Conservation (phyloP, 208 protist species). For the Trypanosomatidae sp. region DNA sequence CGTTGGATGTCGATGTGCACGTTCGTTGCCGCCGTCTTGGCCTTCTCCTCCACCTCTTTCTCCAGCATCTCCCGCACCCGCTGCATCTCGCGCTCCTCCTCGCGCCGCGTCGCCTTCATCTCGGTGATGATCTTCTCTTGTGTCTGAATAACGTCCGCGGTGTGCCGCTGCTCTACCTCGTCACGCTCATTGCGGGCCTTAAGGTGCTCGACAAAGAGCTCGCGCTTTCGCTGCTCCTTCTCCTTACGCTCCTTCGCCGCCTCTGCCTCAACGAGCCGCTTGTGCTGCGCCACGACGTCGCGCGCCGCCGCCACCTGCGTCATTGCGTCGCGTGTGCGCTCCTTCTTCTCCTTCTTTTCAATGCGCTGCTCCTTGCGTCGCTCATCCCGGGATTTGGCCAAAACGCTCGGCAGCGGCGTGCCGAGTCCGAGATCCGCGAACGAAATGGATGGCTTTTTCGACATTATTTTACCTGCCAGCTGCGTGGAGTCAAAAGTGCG, state of each 20-base stretch:
- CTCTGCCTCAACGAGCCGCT: conserved; percentile 51
- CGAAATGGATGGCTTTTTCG: conserved; percentile 52
- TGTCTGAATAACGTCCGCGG: conserved; percentile 23
- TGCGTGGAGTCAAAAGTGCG: neutral
- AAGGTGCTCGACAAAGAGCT: conserved; percentile 61
- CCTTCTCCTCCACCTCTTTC: conserved; percentile 37
- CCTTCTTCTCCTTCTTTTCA: conserved; percentile 75
- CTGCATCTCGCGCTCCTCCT: conserved; percentile 26
- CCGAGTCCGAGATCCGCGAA: conserved; percentile 83
- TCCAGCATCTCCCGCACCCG: conserved; percentile 27
- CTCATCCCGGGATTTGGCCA: conserved; percentile 60
- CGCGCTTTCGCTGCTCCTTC: conserved; percentile 64
- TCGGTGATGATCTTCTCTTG: conserved; percentile 56
- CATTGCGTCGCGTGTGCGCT: conserved; percentile 58
- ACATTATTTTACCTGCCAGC: conserved; percentile 22
- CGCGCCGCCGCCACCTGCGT: conserved; percentile 48
- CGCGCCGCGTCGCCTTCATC: conserved; percentile 16
- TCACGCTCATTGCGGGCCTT: conserved; percentile 53
- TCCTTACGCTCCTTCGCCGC: conserved; percentile 37
- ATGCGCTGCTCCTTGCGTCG: conserved; percentile 53
- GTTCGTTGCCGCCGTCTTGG: conserved; percentile 46
- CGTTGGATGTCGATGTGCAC: conserved; percentile 69
- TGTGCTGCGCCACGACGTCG: conserved; percentile 63
- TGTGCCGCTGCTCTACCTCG: conserved; percentile 33
- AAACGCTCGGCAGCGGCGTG: conserved; percentile 60